phyloP scores from a whole-genome alignment of 2,329 filamentous ascomycete species.

The Furcasterigmium furcatum region DNA sequence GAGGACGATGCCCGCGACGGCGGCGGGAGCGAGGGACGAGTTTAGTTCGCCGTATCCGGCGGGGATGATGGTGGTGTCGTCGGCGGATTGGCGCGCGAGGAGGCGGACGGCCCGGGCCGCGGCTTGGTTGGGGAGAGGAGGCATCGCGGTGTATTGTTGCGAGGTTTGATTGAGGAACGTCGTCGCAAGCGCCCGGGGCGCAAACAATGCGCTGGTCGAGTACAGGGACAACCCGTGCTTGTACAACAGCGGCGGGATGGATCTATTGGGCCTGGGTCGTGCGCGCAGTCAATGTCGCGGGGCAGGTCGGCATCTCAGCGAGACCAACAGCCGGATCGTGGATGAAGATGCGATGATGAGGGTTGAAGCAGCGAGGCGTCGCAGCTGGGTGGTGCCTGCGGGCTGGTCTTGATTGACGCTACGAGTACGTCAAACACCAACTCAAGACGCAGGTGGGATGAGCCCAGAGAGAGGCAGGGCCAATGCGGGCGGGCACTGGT shows the following conservation, averaged over 20 bases:
- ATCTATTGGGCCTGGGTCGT: too few species aligned
- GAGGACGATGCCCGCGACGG: conserved; percentile 40
- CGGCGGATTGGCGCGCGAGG: conserved; percentile 7
- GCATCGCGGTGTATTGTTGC: background rate
- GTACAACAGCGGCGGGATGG: too few species aligned
- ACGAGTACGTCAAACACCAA: too few species aligned
- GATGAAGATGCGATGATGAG: too few species aligned
- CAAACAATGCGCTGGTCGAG: background rate
- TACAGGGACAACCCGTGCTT: too few species aligned
- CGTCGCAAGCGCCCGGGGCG: background rate
- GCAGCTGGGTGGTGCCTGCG: too few species aligned
- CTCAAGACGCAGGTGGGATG: background rate
- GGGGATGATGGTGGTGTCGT: conserved; percentile 25
- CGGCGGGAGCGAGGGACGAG: conserved; percentile 37
- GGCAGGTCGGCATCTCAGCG: background rate
- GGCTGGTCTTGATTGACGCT: too few species aligned
- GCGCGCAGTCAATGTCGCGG: background rate
- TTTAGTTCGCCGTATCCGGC: conserved; percentile 27
- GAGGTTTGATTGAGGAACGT: too few species aligned
- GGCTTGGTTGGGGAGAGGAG: background rate
- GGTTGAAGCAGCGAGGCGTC: too few species aligned
- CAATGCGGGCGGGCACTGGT: background rate
- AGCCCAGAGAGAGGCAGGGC: background rate
- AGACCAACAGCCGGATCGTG: too few species aligned
- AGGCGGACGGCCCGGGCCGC: conserved; percentile 5